These are phyloP conservation scores for Gynostemma pentaphyllum DNA, from an alignment of 306 rosid species.

Conservation along the genomic window DNA sequence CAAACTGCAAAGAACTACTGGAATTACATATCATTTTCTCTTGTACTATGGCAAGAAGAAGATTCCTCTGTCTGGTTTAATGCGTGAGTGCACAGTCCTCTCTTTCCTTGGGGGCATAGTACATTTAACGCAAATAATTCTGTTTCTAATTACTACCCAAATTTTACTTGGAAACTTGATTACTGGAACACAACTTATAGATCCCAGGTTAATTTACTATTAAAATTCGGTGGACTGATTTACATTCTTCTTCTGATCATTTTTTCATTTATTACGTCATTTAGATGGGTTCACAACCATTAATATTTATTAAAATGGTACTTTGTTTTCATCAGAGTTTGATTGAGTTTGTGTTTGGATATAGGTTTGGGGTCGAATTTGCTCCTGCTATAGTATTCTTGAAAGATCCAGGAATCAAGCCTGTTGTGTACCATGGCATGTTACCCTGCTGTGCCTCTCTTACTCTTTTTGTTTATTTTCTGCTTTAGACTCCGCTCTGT, in stretches of 20 bases:
- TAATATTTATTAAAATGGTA: background rate
- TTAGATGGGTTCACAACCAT: background rate
- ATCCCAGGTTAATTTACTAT: background rate
- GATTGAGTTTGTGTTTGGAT: conserved; percentile 3
- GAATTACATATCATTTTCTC: conserved; percentile 75
- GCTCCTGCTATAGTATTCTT: conserved; percentile 83
- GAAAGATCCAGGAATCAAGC: conserved; percentile 88
- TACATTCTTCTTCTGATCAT: background rate
- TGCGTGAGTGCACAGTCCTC: conserved; percentile 42
- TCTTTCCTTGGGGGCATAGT: background rate
- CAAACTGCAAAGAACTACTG: conserved; percentile 67
- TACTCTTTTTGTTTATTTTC: conserved; percentile 8
- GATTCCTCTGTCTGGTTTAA: conserved; percentile 77
- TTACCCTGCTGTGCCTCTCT: conserved; percentile 10
- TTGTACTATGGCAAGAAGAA: conserved; percentile 77
- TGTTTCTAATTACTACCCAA: background rate
- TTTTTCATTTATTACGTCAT: background rate
- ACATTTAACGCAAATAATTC: background rate
- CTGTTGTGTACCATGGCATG: conserved; percentile 72
- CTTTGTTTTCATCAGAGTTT: background rate
- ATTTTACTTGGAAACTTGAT: background rate
- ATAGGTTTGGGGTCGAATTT: conserved; percentile 83
- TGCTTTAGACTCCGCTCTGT: background rate
- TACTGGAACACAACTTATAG: background rate
- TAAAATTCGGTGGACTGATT: background rate